Evolutionary conservation across 1,284 basidiomycete genomes (phyloP), one percentile per base, ranked within the genome.

Genomic region (Boletus hoseneyae): DNA sequence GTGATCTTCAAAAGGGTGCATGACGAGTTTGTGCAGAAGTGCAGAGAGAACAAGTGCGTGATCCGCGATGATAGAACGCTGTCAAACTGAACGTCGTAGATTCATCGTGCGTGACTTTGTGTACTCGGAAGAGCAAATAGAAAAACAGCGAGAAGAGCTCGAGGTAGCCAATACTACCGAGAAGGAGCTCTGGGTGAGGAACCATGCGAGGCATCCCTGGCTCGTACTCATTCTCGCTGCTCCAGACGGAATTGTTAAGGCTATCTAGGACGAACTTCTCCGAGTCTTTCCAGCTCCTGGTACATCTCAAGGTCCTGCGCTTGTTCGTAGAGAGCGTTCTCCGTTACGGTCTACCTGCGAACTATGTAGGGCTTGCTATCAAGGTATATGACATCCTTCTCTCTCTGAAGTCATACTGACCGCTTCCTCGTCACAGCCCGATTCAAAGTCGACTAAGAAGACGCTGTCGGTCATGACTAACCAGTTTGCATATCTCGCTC

Each of bases 251-350:
- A 64, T 79, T 99, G 3, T 75, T 99, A n/a, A 83, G 92, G 55
- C 71, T 99, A 38, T 85, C 94, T 27, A 79, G 97, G 54, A 97
- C 92, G 52, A 97, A 97, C 73, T 99, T 99, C 68, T 95, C 93
- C 6, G 97, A 99, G 71, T 85, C 95, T 3, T 95, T 95, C 74
- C 93, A 99, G 70, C 80, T 96, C 30, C 78, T 98, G 16, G 88
- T 95, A 1, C 97, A 99, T 65, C 76, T 99, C 55, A 98, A 99
- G 72, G 81, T 97, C 48, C 70, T 97, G 19, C 84, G 93, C 23
- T 76, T 96, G 10, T 98, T 94, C 62, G 87, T 97, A 13, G 97
- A 99, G 73, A 96, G 92, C 56, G 95, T 98, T 12, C 78, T 99
- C 37, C 81, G 96, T 56, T 99, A 96, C 66, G 97, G 97, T 54